Evolutionary conservation across 2,329 filamentous ascomycete species (phyloP).

Genomic region (Aureobasidium sp.): DNA sequence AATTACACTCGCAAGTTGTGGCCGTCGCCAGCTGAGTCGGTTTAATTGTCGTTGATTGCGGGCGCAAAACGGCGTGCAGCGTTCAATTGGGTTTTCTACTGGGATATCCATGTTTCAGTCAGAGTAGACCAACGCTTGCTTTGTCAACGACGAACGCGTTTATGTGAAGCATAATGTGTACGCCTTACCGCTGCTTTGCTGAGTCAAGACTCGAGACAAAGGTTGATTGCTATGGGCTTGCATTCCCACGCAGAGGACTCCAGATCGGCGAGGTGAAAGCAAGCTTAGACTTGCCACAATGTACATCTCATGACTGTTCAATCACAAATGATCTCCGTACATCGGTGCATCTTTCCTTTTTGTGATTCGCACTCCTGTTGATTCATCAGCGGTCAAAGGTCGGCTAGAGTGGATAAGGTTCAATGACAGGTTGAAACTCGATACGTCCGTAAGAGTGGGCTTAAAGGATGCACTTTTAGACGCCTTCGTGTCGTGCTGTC

Average conservation of each 20-base stretch:
- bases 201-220: background rate
- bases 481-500: constrained; percentile 5
- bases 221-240: background rate
- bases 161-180: background rate
- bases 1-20: constrained; percentile 2
- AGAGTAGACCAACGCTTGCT: background rate
- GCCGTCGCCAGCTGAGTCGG: background rate
- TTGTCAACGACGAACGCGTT: background rate
- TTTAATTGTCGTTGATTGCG: constrained; percentile 3
- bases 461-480: background rate
- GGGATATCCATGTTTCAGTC: background rate
- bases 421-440: constrained; percentile 1
- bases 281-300: background rate
- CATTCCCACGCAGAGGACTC: background rate
- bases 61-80: background rate
- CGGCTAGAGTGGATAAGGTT: background rate
- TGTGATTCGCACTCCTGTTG: background rate
- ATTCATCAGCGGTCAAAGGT: background rate
- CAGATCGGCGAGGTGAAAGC: background rate
- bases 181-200: background rate
- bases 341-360: background rate
- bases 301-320: too few relatives aligned
- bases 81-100: background rate
- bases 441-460: constrained; percentile 7
- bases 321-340: too few relatives aligned